phyloP scores from a whole-genome alignment of 495 filamentous ascomycete genomes.

The Neurospora sp. region DNA sequence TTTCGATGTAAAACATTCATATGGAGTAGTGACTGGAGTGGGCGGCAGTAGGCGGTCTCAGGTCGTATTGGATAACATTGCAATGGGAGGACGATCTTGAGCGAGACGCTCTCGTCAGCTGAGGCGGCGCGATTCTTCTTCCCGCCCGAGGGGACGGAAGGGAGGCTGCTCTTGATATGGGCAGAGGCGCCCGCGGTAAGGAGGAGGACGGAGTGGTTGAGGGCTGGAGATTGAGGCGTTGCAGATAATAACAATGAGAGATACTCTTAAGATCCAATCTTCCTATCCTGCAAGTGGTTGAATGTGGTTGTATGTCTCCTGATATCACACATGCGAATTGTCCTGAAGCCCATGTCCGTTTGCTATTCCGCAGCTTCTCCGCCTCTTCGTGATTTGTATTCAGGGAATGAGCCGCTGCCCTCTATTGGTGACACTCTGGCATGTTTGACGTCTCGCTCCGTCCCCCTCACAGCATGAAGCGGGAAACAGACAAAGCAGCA shows the following conservation, averaged over 20 bases:
- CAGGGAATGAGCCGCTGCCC: background rate
- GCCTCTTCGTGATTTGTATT: background rate
- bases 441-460: background rate
- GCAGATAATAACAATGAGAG: background rate
- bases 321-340: background rate
- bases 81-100: conserved; percentile 24
- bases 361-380: background rate
- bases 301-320: background rate
- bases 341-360: background rate
- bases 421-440: background rate
- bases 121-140: conserved; percentile 21
- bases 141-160: conserved; percentile 39
- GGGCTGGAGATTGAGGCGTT: background rate
- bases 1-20: conserved; percentile 86
- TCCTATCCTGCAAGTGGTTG: background rate
- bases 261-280: background rate
- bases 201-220: conserved; percentile 14
- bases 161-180: conserved; percentile 37
- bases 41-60: conserved; percentile 3
- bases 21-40: conserved; percentile 77
- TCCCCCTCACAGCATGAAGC: background rate
- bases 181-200: conserved; percentile 33
- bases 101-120: conserved; percentile 20
- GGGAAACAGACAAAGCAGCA: background rate
- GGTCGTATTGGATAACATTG: background rate